Percentiles rank a stretch among this genome's conserved stretches.
phyloP scores from a whole-genome alignment of 2,329 filamentous ascomycete species.

The Aspergillus melleus region DNA sequence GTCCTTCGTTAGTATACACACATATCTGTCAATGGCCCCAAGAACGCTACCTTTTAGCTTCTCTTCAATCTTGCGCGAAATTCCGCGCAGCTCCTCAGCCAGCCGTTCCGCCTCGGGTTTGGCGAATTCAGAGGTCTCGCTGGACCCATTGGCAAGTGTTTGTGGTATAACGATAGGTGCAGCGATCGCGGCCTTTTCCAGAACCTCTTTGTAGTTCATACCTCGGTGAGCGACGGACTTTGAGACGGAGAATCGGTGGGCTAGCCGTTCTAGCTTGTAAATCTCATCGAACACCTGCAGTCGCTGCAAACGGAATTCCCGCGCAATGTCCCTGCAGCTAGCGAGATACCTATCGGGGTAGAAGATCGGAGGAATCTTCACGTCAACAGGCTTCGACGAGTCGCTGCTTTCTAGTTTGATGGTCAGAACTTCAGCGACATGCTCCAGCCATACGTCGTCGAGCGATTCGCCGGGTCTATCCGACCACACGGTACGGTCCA shows the following conservation, averaged over 20 bases:
- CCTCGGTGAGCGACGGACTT: constrained; percentile 17
- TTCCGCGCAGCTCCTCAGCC: constrained; percentile 33
- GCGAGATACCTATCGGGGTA: constrained; percentile 63
- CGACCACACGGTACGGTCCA: constrained; percentile 54
- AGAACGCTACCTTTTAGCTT: constrained; percentile 37
- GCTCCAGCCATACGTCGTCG: constrained; percentile 50
- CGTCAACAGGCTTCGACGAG: constrained; percentile 39
- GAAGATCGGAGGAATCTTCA: constrained; percentile 55
- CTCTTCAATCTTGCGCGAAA: constrained; percentile 41
- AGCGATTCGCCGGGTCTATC: constrained; percentile 40
- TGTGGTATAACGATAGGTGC: constrained; percentile 28
- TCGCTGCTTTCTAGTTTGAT: constrained; percentile 44
- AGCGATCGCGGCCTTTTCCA: constrained; percentile 39
- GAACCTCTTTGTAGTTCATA: constrained; percentile 29
- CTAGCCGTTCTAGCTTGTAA: constrained; percentile 30
- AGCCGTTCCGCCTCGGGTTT: constrained; percentile 29
- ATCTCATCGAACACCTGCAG: constrained; percentile 36
- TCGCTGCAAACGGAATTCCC: constrained; percentile 46
- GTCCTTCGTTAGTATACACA: constrained; percentile 11
- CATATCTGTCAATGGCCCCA: neutral
- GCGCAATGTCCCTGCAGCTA: constrained; percentile 49
- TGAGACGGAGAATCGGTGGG: constrained; percentile 31
- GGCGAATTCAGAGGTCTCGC: constrained; percentile 16
- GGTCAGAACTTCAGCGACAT: constrained; percentile 56
- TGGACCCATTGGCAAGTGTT: constrained; percentile 16